phyloP scores from a whole-genome alignment of 805 yeast species.

The Candida parachauliodes region DNA sequence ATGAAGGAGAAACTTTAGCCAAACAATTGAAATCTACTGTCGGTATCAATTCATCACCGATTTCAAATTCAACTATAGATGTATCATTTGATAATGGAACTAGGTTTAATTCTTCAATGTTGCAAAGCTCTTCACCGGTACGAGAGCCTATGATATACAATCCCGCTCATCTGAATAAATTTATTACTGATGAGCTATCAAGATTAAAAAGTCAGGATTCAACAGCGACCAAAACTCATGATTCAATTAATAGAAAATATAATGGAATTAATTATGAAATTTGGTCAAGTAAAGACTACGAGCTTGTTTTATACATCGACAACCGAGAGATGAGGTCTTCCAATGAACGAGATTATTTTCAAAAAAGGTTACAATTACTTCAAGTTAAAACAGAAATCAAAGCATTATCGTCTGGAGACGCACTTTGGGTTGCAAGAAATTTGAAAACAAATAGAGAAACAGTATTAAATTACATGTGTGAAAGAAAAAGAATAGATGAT shows the following conservation, averaged over 20 bases:
- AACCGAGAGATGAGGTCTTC: conserved; percentile 75
- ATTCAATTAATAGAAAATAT: conserved; percentile 14
- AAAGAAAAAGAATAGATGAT: conserved; percentile 87
- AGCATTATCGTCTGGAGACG: conserved; percentile 80
- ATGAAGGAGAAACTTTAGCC: conserved; percentile 66
- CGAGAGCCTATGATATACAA: not conserved
- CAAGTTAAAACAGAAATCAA: conserved; percentile 52
- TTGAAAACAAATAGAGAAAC: conserved; percentile 54
- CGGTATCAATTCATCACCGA: conserved; percentile 22
- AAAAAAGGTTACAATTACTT: conserved; percentile 44
- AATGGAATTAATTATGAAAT: conserved; percentile 33
- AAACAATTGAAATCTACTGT: conserved; percentile 49
- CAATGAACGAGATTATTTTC: conserved; percentile 68
- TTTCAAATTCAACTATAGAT: conserved; percentile 12
- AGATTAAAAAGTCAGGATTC: not conserved
- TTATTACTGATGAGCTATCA: not conserved
- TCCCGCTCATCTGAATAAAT: conserved; percentile 4
- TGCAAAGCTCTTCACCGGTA: conserved; percentile 1
- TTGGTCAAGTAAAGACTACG: conserved; percentile 65
- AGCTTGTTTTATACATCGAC: conserved; percentile 64
- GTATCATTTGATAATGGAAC: conserved; percentile 35
- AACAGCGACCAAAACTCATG: conserved; percentile 2
- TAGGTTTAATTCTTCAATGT: conserved; percentile 17
- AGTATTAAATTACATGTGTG: conserved; percentile 79
- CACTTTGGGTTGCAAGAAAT: conserved; percentile 81